Evolutionary conservation across 331 rosid species (phyloP).

Genomic region (Malus hybrid): DNA sequence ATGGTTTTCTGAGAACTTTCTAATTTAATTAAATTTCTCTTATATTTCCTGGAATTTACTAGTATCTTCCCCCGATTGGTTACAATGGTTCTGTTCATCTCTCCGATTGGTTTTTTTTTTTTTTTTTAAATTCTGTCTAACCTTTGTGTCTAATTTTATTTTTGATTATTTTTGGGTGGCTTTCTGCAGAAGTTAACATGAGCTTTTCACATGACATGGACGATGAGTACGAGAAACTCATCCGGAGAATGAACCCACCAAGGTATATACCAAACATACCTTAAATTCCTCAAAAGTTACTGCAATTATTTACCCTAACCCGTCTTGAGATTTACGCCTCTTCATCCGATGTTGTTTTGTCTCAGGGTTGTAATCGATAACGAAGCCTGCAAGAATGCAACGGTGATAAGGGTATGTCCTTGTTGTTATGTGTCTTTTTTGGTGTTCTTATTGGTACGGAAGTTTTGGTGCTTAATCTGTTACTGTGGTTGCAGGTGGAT

Average conservation of each 20-base stretch:
- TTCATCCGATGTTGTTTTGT: slow-evolving; percentile 19
- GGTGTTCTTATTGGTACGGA: not conserved
- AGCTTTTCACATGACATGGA: slow-evolving; percentile 71
- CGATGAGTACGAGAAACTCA: slow-evolving; percentile 80
- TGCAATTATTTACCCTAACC: not conserved
- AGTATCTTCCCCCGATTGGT: not conserved
- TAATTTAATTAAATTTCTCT: not conserved
- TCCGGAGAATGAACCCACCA: slow-evolving; percentile 86
- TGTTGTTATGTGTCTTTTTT: not conserved
- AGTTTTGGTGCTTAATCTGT: slow-evolving; percentile 9
- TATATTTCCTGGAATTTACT: not conserved
- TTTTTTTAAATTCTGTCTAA: slow-evolving; percentile 16
- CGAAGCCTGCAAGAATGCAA: slow-evolving; percentile 72
- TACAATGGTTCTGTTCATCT: not conserved
- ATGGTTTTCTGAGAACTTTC: no score
- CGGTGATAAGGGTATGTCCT: slow-evolving; percentile 71
- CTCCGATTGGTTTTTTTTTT: slow-evolving; percentile 11
- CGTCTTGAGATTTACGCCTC: slow-evolving; percentile 11
- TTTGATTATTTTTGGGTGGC: not conserved
- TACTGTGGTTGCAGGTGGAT: slow-evolving; percentile 53
- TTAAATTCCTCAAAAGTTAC: not conserved
- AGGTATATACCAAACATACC: slow-evolving; percentile 33
- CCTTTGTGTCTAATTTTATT: slow-evolving; percentile 23
- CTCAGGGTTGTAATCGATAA: slow-evolving; percentile 94
- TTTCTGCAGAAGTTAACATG: slow-evolving; percentile 56